A percentile compares a stretch with the other conserved stretches of the same genome.
phyloP scores from a whole-genome alignment of 192 early-diverging fungal genomes.

The Rhizophagus sp. region DNA sequence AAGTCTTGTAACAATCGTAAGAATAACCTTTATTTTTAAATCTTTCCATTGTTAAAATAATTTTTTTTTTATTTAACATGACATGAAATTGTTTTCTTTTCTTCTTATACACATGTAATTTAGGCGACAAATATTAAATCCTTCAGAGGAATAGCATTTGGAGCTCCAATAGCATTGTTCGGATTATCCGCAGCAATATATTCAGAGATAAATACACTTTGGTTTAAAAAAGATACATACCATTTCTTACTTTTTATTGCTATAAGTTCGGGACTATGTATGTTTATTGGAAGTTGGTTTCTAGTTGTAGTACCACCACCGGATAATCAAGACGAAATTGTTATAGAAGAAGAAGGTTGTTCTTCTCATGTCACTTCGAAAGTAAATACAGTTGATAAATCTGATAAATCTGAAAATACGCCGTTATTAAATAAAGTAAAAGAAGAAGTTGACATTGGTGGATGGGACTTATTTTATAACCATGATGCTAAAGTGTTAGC shows the following conservation, averaged over 20 bases:
- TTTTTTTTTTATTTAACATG: too few species aligned
- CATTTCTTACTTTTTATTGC: constrained; percentile 57
- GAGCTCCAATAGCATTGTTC: constrained; percentile 58
- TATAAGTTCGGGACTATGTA: constrained; percentile 44
- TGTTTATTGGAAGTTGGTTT: constrained; percentile 43
- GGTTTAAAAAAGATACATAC: constrained; percentile 51
- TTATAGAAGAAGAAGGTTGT: not conserved
- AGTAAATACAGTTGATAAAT: not conserved
- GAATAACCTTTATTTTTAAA: not conserved
- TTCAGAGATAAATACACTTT: constrained; percentile 54
- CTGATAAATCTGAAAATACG: not conserved
- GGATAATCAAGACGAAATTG: not conserved
- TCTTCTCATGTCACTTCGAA: not conserved
- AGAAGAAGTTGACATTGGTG: constrained; percentile 16
- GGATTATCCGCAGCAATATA: constrained; percentile 65
- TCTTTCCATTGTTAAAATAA: too few species aligned
- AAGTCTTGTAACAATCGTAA: constrained; percentile 1
- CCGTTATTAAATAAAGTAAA: constrained; percentile 12
- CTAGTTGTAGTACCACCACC: constrained; percentile 17
- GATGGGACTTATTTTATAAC: constrained; percentile 34
- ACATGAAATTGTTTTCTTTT: too few species aligned
- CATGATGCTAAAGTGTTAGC: constrained; percentile 32
- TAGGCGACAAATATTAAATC: constrained; percentile 32
- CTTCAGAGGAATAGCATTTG: constrained; percentile 57
- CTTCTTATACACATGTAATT: not conserved